Conservation (phyloP, 78 protist genomes). For the Dictyostelium firmibasis region DNA sequence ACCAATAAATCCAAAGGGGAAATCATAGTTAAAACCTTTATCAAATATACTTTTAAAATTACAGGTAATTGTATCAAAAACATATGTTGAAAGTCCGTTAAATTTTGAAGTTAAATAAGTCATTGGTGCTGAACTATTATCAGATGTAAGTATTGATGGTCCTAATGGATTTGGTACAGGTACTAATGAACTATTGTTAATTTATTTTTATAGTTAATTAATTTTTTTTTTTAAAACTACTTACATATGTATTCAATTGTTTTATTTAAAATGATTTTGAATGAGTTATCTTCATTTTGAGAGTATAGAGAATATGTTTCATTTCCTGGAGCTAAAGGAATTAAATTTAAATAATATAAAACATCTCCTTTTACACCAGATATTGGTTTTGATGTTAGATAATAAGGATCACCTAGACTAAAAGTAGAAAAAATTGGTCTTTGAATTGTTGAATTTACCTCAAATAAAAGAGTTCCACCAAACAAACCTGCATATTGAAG, state of each 20-base stretch:
- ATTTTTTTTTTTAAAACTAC: not conserved
- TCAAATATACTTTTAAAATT: not conserved
- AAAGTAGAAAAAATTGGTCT: not conserved
- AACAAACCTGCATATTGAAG: not conserved
- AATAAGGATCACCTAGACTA: not conserved
- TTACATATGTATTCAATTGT: not conserved
- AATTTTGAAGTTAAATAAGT: not conserved
- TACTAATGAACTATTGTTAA: not conserved
- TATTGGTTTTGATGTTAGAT: not conserved
- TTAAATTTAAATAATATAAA: not conserved
- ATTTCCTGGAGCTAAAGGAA: not conserved
- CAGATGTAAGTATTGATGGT: not conserved
- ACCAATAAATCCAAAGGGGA: not conserved
- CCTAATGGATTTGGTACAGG: not conserved
- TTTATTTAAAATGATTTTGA: not conserved
- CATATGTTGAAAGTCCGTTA: not conserved
- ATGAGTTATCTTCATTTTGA: not conserved
- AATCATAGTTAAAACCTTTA: not conserved
- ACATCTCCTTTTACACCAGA: not conserved
- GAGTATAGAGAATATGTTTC: not conserved
- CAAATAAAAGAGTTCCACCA: not conserved
- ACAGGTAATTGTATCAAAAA: not conserved
- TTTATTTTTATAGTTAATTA: no score
- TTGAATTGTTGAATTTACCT: not conserved
- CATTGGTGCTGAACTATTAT: not conserved